These are phyloP conservation scores for Solanum paucissectum DNA, from an alignment of 257 asterid genomes.

Conservation along the genomic window DNA sequence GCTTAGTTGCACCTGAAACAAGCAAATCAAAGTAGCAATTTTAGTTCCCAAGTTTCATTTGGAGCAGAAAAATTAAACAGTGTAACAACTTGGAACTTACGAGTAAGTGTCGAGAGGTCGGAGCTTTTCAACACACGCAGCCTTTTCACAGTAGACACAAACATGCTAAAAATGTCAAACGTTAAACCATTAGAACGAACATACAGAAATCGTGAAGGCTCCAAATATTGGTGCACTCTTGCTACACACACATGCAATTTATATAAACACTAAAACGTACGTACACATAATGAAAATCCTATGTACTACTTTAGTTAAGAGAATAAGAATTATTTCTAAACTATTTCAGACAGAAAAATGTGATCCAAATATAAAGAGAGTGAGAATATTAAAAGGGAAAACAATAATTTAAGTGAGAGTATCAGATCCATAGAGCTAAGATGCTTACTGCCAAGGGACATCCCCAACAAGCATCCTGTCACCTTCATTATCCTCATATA, in stretches of 20 bases:
- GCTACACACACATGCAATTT: neutral
- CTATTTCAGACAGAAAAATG: neutral
- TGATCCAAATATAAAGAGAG: neutral
- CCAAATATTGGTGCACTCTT: neutral
- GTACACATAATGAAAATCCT: neutral
- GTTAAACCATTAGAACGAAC: neutral
- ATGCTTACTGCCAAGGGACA: constrained; percentile 97
- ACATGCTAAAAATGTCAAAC: constrained; percentile 56
- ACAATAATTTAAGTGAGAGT: constrained; percentile 4
- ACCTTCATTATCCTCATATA: constrained; percentile 96
- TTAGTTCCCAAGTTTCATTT: neutral
- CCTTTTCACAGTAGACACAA: constrained; percentile 79
- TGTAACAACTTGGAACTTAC: constrained; percentile 30
- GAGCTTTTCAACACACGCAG: constrained; percentile 83
- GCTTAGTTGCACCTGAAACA: neutral
- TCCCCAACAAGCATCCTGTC: constrained; percentile 98
- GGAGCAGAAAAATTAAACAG: neutral
- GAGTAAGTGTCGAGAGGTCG: constrained; percentile 44
- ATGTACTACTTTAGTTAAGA: neutral
- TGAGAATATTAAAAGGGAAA: constrained; percentile 9
- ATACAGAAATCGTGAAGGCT: neutral
- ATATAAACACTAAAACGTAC: neutral
- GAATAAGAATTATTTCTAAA: neutral
- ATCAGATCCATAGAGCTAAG: constrained; percentile 22
- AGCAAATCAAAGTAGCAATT: neutral